Percentiles rank a stretch among this genome's conserved stretches.
These are phyloP conservation scores for Colletotrichum cordylinicola DNA, from an alignment of 2,329 filamentous ascomycete species.

Conservation along the genomic window DNA sequence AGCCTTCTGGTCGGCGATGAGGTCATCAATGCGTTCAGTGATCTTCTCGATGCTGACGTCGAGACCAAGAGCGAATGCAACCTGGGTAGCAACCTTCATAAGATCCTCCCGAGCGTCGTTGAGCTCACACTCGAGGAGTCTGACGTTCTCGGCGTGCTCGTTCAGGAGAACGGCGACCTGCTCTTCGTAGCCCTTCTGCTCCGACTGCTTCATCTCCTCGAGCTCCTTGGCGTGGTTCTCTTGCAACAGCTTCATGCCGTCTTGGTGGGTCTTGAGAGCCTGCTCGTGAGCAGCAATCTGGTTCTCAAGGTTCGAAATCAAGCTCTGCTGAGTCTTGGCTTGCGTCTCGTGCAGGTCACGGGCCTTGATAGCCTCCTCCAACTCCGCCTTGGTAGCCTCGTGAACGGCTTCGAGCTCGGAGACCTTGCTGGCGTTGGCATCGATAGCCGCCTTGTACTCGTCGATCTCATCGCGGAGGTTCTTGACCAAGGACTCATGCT, in stretches of 20 bases:
- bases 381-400: slow-evolving; percentile 66
- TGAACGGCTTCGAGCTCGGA: slow-evolving; percentile 78
- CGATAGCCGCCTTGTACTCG: slow-evolving; percentile 78
- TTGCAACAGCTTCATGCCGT: slow-evolving; percentile 55
- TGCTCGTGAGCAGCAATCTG: slow-evolving; percentile 67
- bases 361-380: slow-evolving; percentile 69
- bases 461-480: slow-evolving; percentile 77
- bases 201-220: slow-evolving; percentile 50
- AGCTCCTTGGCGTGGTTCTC: slow-evolving; percentile 57
- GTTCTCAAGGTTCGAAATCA: slow-evolving; percentile 59
- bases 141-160: slow-evolving; percentile 63
- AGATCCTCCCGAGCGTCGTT: slow-evolving; percentile 70
- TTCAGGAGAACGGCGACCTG: slow-evolving; percentile 64
- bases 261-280: slow-evolving; percentile 59
- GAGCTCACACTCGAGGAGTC: slow-evolving; percentile 66
- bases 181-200: slow-evolving; percentile 61
- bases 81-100: slow-evolving; percentile 67
- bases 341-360: slow-evolving; percentile 58
- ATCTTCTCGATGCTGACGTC: slow-evolving; percentile 74
- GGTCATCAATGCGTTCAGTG: slow-evolving; percentile 63
- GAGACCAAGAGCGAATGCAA: slow-evolving; percentile 64
- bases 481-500: slow-evolving; percentile 65
- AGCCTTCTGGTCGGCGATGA: slow-evolving; percentile 64
- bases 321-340: slow-evolving; percentile 47
- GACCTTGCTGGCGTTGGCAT: slow-evolving; percentile 71